Base-by-base conservation (phyloP, 1,284 basidiomycete genomes). In the Ganoderma sinense region DNA sequence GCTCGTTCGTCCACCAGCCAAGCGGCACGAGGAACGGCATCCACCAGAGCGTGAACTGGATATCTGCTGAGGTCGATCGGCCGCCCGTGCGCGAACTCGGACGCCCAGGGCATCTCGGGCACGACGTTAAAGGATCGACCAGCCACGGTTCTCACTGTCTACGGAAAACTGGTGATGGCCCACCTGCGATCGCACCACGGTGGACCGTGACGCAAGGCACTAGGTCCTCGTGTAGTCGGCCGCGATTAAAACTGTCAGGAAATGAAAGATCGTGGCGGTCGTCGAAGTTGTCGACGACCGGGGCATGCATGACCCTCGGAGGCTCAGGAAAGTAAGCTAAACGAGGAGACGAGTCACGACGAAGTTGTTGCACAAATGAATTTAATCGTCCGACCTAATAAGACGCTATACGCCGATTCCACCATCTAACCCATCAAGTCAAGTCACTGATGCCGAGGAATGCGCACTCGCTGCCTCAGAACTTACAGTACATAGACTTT, bases 41-140 rank as follows among this genome's bases (percentile, higher is more conserved):
- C 83, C 83, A 84, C 73, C 82, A 82, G n/a, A 83, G 75, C 51
- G 78, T 78, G 75, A 84, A 84, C 74, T 84, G 83, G 68, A 84
- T 83, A n/a, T n/a, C n/a, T n/a, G 70, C 80, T 81, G n/a, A 84
- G 75, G 71, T 84, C 83, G 69, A 84, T 84, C 20, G 82, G 79
- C 20, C 81, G 78, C 2, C 75, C 81, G 69, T 79, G 80, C 41
- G 83, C 82, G 31, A 83, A 76, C 39, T 72, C 59, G 79, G 59
- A 77, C 3, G 81, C 82, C 40, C 73, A 76, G 60, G 76, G 64
- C 36, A 69, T 67, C 69, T 75, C 70, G 33, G 39, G 59, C 14
- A 61, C 40, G 23, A 33, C 13, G 48, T 53, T 26, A 11, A 53
- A 10, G n/a, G 48, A 53, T 53, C 23, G 48, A 53, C 48, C 43